Conservation (phyloP, 768 basidiomycete genomes). For the Leccinum uliginosum region DNA sequence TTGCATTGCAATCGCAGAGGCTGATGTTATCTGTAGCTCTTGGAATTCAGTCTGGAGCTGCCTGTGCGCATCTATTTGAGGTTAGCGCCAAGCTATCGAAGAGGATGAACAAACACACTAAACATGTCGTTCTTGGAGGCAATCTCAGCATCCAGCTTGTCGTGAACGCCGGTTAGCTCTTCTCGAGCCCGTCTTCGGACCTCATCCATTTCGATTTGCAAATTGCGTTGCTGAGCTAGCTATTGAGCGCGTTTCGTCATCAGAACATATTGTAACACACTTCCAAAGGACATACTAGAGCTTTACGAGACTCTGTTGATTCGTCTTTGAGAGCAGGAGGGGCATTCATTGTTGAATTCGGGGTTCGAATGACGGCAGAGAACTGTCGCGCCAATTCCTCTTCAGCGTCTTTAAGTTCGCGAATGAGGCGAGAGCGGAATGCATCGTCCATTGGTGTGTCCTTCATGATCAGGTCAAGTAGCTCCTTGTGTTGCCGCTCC, state of each 20-base stretch:
- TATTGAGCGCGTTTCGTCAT: conserved; percentile 22
- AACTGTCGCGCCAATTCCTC: conserved; percentile 31
- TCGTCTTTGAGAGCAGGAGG: conserved; percentile 37
- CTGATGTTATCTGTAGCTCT: conserved; percentile 57
- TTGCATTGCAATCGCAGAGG: conserved; percentile 56
- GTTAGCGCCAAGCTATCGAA: not conserved
- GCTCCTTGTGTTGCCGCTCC: conserved; percentile 66
- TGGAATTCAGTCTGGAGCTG: conserved; percentile 57
- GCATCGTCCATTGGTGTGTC: conserved; percentile 54
- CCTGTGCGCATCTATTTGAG: conserved; percentile 48
- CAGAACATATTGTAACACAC: not conserved
- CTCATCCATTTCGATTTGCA: conserved; percentile 62
- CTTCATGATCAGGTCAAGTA: conserved; percentile 59
- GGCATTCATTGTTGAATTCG: conserved; percentile 41
- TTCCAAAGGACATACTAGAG: conserved; percentile 43
- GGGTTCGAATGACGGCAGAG: conserved; percentile 29
- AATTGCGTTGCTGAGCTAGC: conserved; percentile 62
- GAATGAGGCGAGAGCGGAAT: conserved; percentile 58
- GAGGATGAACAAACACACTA: conserved; percentile 36
- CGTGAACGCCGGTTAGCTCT: conserved; percentile 49
- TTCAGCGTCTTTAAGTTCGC: conserved; percentile 59
- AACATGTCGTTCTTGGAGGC: conserved; percentile 54
- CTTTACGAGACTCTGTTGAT: conserved; percentile 56
- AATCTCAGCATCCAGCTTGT: conserved; percentile 50
- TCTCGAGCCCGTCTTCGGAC: conserved; percentile 63